phyloP scores from a whole-genome alignment of 306 rosid species.

The Alnus glutinosa region DNA sequence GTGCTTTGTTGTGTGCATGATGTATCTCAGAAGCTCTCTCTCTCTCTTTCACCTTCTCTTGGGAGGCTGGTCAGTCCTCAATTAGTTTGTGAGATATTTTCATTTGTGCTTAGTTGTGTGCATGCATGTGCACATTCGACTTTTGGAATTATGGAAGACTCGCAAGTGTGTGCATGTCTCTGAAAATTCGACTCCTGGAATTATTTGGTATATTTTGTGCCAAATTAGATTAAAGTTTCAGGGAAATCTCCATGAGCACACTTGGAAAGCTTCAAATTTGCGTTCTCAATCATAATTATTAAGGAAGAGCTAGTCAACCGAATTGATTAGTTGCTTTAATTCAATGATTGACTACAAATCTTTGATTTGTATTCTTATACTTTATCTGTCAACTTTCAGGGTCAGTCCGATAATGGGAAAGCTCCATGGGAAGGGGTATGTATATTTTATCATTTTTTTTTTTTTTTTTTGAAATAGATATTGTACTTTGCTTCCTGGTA shows the following conservation, averaged over 20 bases:
- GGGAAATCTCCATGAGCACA: neutral
- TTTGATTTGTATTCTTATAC: neutral
- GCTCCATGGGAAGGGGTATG: slow-evolving; percentile 78
- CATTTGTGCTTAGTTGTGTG: neutral
- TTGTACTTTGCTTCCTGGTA: neutral
- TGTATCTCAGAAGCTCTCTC: neutral
- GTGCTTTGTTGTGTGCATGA: slow-evolving; percentile 2
- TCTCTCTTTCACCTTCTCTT: neutral
- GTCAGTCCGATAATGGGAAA: slow-evolving; percentile 59
- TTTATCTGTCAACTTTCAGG: slow-evolving; percentile 52
- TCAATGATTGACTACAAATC: too few relatives aligned
- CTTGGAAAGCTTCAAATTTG: neutral
- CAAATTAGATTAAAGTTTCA: neutral
- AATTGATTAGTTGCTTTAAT: too few relatives aligned
- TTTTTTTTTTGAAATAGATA: neutral
- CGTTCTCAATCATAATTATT: neutral
- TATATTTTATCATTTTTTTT: slow-evolving; percentile 9
- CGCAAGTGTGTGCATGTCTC: neutral
- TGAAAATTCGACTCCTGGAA: neutral
- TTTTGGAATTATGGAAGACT: neutral
- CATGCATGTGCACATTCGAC: neutral
- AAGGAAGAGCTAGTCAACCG: too few relatives aligned
- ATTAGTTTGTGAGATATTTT: too few relatives aligned
- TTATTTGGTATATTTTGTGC: neutral
- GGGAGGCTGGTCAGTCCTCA: too few relatives aligned